Evolutionary conservation across 2,329 filamentous ascomycete species (phyloP).

Genomic region (Monosporascus sp.): DNA sequence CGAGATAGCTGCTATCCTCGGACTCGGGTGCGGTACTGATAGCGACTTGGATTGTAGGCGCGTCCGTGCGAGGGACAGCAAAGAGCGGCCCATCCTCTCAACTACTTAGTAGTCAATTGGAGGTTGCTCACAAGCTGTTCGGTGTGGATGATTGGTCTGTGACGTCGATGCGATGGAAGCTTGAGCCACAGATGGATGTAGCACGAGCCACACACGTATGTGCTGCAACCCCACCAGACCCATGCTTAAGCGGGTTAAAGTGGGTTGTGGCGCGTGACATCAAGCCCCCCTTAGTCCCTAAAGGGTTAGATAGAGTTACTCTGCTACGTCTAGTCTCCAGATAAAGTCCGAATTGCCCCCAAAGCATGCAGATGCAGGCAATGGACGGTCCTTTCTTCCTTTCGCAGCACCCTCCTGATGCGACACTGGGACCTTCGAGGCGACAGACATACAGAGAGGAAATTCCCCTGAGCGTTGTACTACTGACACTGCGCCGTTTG

Average conservation of each 20-base stretch:
- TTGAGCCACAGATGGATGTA: constrained; percentile 10
- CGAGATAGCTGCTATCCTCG: constrained; percentile 5
- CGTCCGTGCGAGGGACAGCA: constrained; percentile 1
- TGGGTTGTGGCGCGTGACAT: not conserved
- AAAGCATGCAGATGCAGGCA: too few relatives aligned
- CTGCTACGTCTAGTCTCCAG: not conserved
- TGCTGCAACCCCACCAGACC: too few relatives aligned
- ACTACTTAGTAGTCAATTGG: constrained; percentile 6
- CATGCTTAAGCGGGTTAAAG: not conserved
- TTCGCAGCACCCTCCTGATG: too few relatives aligned
- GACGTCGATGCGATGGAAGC: constrained; percentile 9
- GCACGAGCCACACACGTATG: not conserved
- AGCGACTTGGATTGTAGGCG: too few relatives aligned
- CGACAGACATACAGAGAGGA: too few relatives aligned
- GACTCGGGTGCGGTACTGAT: constrained; percentile 3
- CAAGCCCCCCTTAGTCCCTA: too few relatives aligned
- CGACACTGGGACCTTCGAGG: too few relatives aligned
- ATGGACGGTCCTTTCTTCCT: too few relatives aligned
- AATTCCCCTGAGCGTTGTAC: too few relatives aligned
- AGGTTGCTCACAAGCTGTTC: constrained; percentile 13
- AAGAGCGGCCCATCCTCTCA: constrained; percentile 24
- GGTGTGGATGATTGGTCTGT: not conserved
- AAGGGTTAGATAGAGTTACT: not conserved
- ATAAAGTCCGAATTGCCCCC: too few relatives aligned
- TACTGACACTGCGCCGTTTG: too few relatives aligned